A percentile compares a stretch with the other conserved stretches of the same genome.
Conservation (phyloP, 768 basidiomycete genomes). For the Suillus bovinus region DNA sequence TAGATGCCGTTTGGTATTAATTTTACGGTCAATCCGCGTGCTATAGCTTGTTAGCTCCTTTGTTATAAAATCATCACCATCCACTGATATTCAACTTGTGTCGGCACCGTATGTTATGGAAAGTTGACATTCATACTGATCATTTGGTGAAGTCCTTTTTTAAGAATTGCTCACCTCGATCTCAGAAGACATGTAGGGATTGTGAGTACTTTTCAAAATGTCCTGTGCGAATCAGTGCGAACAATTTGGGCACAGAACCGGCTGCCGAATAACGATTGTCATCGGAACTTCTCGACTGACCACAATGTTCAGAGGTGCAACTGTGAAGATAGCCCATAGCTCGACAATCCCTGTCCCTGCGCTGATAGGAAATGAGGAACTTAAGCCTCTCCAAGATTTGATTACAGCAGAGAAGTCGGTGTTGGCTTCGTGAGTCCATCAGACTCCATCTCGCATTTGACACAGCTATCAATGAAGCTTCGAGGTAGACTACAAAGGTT, state of each 20-base stretch:
- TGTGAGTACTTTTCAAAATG: too few relatives aligned
- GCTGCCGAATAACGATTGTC: neutral
- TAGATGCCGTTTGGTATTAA: neutral
- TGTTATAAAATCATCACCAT: too few relatives aligned
- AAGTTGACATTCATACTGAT: neutral
- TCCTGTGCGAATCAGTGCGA: too few relatives aligned
- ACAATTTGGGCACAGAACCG: conserved; percentile 1
- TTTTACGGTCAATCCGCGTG: neutral
- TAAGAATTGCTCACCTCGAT: too few relatives aligned
- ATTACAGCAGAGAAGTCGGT: conserved; percentile 88
- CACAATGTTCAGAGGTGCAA: conserved; percentile 74
- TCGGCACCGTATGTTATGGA: too few relatives aligned
- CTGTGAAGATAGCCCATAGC: conserved; percentile 87
- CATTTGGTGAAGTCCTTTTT: neutral
- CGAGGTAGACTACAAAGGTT: conserved; percentile 59
- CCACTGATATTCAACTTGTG: too few relatives aligned
- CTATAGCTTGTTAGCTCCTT: neutral
- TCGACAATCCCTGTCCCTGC: conserved; percentile 72
- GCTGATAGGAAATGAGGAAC: conserved; percentile 62
- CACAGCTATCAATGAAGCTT: neutral
- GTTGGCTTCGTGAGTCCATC: conserved; percentile 65
- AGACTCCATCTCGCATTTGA: neutral
- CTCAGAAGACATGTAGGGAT: too few relatives aligned
- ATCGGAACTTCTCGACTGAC: neutral
- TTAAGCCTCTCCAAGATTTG: conserved; percentile 81